phyloP scores from a whole-genome alignment of 768 basidiomycete genomes.

The Boletus subcaerulescens region DNA sequence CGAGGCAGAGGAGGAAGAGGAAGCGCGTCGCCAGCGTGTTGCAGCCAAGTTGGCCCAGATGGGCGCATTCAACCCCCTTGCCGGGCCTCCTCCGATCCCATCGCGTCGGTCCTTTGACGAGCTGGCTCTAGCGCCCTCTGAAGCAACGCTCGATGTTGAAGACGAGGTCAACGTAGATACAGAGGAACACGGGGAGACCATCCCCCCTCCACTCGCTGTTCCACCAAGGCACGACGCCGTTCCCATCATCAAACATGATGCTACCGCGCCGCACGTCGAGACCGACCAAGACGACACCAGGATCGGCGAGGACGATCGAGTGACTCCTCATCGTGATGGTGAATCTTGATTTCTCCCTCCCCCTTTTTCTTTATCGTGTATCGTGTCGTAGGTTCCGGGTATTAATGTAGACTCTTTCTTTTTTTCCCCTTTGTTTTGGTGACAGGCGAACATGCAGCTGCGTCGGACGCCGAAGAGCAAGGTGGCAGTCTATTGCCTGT shows the following conservation, averaged over 20 bases:
- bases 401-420: conserved; percentile 28
- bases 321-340: conserved; percentile 35
- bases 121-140: neutral
- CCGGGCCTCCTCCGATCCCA: conserved; percentile 30
- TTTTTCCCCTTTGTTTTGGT: conserved; percentile 6
- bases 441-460: conserved; percentile 21
- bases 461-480: conserved; percentile 16
- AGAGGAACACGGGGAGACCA: conserved; percentile 23
- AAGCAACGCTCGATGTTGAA: conserved; percentile 17
- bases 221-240: conserved; percentile 22
- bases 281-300: conserved; percentile 15
- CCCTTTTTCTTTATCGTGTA: conserved; percentile 20
- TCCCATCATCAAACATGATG: conserved; percentile 13
- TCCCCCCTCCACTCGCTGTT: conserved; percentile 17
- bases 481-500: neutral
- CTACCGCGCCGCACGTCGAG: conserved; percentile 13
- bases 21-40: conserved; percentile 51
- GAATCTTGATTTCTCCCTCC: conserved; percentile 37
- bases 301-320: conserved; percentile 14
- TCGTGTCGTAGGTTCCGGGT: conserved; percentile 25
- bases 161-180: conserved; percentile 24
- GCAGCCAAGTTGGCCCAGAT: conserved; percentile 59
- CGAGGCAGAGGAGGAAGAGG: conserved; percentile 42
- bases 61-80: conserved; percentile 59
- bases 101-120: conserved; percentile 20